Conservation (phyloP, 2,329 filamentous ascomycete species). For the Monilinia fructicola region DNA sequence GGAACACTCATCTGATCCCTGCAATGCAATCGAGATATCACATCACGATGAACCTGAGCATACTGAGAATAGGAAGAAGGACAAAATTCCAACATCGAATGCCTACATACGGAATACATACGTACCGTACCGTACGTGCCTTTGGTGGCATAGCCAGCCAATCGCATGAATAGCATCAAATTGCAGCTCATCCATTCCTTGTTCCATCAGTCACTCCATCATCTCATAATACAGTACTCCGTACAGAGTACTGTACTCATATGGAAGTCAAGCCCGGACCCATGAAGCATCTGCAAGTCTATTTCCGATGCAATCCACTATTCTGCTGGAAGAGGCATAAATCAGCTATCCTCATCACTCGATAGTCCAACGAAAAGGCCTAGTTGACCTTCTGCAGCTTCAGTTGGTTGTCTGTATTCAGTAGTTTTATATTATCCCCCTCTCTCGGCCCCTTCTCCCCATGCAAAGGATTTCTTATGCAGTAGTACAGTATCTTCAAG, state of each 20-base stretch:
- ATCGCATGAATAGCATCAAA: constrained; percentile 4
- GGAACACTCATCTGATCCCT: constrained; percentile 5
- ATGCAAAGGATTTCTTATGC: neutral
- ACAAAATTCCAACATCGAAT: neutral
- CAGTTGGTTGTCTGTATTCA: neutral
- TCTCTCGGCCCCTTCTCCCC: no score
- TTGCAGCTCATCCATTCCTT: constrained; percentile 15
- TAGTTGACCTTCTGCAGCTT: neutral
- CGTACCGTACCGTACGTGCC: no score
- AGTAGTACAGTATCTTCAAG: neutral
- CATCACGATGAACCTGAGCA: neutral
- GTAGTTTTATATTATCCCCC: constrained; percentile 4
- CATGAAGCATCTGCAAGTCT: constrained; percentile 17
- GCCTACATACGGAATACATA: no score
- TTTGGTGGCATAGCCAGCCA: constrained; percentile 2
- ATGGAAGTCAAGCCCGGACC: constrained; percentile 10
- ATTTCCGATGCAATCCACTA: constrained; percentile 11
- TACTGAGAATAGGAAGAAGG: neutral
- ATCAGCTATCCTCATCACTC: constrained; percentile 9
- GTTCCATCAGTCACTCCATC: neutral
- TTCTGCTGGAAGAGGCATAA: neutral
- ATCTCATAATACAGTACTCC: no score
- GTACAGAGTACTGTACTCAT: no score
- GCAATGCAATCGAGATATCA: neutral
- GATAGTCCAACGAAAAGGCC: neutral